Conservation (phyloP, 2,329 filamentous ascomycete species). For the Mariannaea elegans region DNA sequence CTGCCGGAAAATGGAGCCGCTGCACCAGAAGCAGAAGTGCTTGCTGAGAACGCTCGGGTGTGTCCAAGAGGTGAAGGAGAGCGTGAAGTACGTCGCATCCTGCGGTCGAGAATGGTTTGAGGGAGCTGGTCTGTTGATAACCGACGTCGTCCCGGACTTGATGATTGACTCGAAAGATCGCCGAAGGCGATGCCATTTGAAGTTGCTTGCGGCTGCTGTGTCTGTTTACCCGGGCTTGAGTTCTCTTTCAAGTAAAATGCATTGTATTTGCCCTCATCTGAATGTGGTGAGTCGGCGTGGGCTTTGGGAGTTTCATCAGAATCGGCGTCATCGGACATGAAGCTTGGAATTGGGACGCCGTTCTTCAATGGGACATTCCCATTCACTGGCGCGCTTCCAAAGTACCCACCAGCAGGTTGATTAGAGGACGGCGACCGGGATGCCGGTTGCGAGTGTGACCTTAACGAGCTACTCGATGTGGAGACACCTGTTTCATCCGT, state of each 20-base stretch:
- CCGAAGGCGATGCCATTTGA: conserved; percentile 57
- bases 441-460: conserved; percentile 74
- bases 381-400: conserved; percentile 47
- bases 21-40: conserved; percentile 50
- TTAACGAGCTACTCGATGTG: conserved; percentile 62
- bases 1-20: conserved; percentile 49
- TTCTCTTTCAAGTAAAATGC: conserved; percentile 40
- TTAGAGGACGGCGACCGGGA: conserved; percentile 54
- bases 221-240: conserved; percentile 39
- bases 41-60: conserved; percentile 53
- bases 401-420: conserved; percentile 35
- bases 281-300: conserved; percentile 55
- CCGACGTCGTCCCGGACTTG: conserved; percentile 53
- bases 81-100: conserved; percentile 62
- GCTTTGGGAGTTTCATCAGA: conserved; percentile 56
- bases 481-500: conserved; percentile 58
- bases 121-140: conserved; percentile 64
- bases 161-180: conserved; percentile 51
- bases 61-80: conserved; percentile 66
- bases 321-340: conserved; percentile 64
- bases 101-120: conserved; percentile 61
- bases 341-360: conserved; percentile 62
- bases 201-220: conserved; percentile 37
- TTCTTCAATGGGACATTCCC: conserved; percentile 50
- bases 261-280: conserved; percentile 53